A percentile compares a stretch with the other conserved stretches of the same genome.
These are phyloP conservation scores for Piedraia hortae DNA, from an alignment of 2,329 filamentous ascomycete genomes.

Conservation along the genomic window DNA sequence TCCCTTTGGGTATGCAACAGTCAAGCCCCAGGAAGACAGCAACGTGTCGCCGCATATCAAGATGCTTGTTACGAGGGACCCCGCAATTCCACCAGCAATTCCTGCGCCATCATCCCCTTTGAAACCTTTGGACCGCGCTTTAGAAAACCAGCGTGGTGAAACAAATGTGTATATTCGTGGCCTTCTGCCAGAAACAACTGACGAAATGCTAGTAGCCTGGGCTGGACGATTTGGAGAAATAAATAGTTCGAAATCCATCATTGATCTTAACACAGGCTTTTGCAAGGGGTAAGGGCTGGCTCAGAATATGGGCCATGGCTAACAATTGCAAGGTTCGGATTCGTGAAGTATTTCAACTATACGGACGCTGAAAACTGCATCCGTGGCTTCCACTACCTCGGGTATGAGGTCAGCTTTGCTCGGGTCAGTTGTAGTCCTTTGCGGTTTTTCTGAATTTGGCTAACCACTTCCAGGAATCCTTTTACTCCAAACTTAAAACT, in stretches of 20 bases:
- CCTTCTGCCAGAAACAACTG: slow-evolving; percentile 79
- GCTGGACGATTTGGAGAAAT: slow-evolving; percentile 74
- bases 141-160: slow-evolving; percentile 84
- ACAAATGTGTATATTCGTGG: slow-evolving; percentile 97
- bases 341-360: slow-evolving; percentile 78
- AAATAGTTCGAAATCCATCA: slow-evolving; percentile 94
- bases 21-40: slow-evolving; percentile 13
- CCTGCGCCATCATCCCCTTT: slow-evolving; percentile 66
- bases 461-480: slow-evolving; percentile 31
- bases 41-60: slow-evolving; percentile 20
- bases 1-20: slow-evolving; percentile 16
- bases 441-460: slow-evolving; percentile 6
- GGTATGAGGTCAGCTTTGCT: slow-evolving; percentile 94
- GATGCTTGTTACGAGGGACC: slow-evolving; percentile 34
- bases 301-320: slow-evolving; percentile 9
- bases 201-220: slow-evolving; percentile 61
- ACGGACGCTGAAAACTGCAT: slow-evolving; percentile 88
- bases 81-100: slow-evolving; percentile 61
- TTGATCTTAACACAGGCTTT: slow-evolving; percentile 71
- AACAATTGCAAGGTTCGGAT: slow-evolving; percentile 48
- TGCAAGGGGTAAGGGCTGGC: slow-evolving; percentile 60
- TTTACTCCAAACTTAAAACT: slow-evolving; percentile 55
- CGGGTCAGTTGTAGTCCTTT: slow-evolving; percentile 28
- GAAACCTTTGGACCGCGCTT: slow-evolving; percentile 75
- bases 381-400: slow-evolving; percentile 74